Evolutionary conservation across 345 rosid species (phyloP), one percentile per base, ranked within the genome.

Genomic region (Zanthoxylum bungeanum): DNA sequence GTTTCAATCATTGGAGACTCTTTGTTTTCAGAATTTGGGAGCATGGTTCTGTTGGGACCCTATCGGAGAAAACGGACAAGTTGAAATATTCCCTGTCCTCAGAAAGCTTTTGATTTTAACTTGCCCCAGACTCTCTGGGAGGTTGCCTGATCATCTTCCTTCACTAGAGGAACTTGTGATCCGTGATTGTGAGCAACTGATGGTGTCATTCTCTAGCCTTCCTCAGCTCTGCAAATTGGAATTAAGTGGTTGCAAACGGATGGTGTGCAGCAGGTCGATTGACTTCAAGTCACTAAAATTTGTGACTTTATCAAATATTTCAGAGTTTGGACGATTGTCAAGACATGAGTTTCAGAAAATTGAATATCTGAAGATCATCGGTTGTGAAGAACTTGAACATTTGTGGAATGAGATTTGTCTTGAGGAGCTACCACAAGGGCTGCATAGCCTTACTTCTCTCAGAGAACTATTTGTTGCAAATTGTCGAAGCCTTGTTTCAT

Each of bases 341-440:
- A 27, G 27, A 16, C 63, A 25, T 9, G 24, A 6, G 31, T 33
- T 66, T 49, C 57, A 19, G 31, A 49, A 50, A n/a, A 58, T 66
- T 8, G 57, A 49, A 49, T 4, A 4, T 31, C 39, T 66, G 3
- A n/a, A 66, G 70, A 49, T 49, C 22, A 8, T 9, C 9, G 44
- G 58, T n/a, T 66, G 69, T 31, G 39, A 46, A n/a, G 44, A 49
- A 66, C 42, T 66, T 9, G 12, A 14, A 7, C 21, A 40, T 27
- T 44, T 64, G 50, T 64, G 68, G 58, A 49, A 66, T 3, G 59
- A 28, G 44, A 49, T 49, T 25, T n/a, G 40, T 49, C 30, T 49
- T 33, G 58, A 66, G 27, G 27, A 31, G 57, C 42, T 21, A 50
- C 69, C 27, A 19, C 22, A 30, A 7, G 42, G 25, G 14, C 55